A percentile compares a stretch with the other conserved stretches of the same genome.
Conservation (phyloP, 768 basidiomycete genomes). For the Royoungia palumana region DNA sequence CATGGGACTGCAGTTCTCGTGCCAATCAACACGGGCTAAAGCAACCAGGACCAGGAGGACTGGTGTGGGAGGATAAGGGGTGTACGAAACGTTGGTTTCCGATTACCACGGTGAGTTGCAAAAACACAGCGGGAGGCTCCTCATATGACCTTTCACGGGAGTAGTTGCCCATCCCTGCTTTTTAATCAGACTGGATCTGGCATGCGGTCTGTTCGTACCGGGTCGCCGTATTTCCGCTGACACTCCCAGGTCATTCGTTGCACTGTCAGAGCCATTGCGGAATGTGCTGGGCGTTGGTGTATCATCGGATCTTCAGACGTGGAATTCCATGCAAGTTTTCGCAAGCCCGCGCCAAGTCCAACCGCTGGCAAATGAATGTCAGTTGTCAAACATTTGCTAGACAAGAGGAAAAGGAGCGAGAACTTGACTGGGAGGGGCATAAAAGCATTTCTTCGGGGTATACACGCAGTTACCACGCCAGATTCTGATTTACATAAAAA, state of each 20-base stretch:
- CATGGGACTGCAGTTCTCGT: constrained; percentile 8
- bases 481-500: constrained; percentile 1
- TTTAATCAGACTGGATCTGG: constrained; percentile 21
- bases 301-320: constrained; percentile 11
- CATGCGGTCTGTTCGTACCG: constrained; percentile 11
- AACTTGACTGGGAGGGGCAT: too few relatives aligned
- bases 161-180: constrained; percentile 3
- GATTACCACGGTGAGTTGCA: constrained; percentile 22
- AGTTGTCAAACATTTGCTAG: not conserved
- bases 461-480: constrained; percentile 3
- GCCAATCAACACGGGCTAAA: constrained; percentile 19
- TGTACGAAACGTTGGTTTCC: constrained; percentile 13
- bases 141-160: constrained; percentile 23
- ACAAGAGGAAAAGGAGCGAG: too few relatives aligned
- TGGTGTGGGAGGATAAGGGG: not conserved
- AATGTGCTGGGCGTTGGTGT: constrained; percentile 5
- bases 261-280: not conserved
- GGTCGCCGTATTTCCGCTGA: constrained; percentile 1
- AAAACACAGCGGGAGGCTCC: not conserved
- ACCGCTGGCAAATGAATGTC: too few relatives aligned
- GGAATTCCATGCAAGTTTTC: constrained; percentile 9
- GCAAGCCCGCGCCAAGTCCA: not conserved
- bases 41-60: not conserved
- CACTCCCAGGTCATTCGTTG: not conserved
- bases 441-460: constrained; percentile 4